These are phyloP conservation scores for Candida vartiovaarae DNA, from an alignment of 805 yeast genomes.

Conservation along the genomic window DNA sequence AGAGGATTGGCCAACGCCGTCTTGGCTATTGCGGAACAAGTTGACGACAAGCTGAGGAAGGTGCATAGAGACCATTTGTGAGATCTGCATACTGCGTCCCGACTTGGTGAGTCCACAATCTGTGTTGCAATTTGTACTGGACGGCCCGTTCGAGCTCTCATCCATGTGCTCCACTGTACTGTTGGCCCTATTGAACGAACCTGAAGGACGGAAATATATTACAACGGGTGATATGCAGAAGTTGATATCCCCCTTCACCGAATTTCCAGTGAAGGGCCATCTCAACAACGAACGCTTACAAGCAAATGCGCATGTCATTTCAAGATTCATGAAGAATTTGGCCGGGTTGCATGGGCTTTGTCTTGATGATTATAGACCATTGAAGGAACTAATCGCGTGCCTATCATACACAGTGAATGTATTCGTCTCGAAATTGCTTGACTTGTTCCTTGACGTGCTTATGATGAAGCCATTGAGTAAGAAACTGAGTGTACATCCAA, in stretches of 20 bases:
- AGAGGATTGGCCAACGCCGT: slow-evolving; percentile 63
- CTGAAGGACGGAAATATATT: slow-evolving; percentile 44
- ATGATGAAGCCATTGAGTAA: slow-evolving; percentile 45
- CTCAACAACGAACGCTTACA: slow-evolving; percentile 49
- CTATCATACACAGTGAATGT: slow-evolving; percentile 50
- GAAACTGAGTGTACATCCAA: slow-evolving; percentile 6
- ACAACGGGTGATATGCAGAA: slow-evolving; percentile 55
- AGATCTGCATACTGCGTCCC: slow-evolving; percentile 40
- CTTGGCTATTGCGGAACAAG: slow-evolving; percentile 51
- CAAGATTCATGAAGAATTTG: slow-evolving; percentile 61
- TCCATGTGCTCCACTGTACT: slow-evolving; percentile 40
- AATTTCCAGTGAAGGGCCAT: slow-evolving; percentile 42
- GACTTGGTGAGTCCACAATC: slow-evolving; percentile 32
- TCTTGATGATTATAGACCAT: slow-evolving; percentile 44
- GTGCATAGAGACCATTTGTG: slow-evolving; percentile 49
- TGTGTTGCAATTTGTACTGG: slow-evolving; percentile 42
- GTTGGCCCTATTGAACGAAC: slow-evolving; percentile 49
- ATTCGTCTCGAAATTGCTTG: slow-evolving; percentile 58
- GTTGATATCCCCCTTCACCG: slow-evolving; percentile 67
- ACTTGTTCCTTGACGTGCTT: slow-evolving; percentile 62
- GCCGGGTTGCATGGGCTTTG: slow-evolving; percentile 68
- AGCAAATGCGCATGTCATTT: slow-evolving; percentile 50
- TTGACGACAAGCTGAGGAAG: slow-evolving; percentile 42
- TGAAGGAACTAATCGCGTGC: slow-evolving; percentile 54
- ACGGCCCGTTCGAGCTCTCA: slow-evolving; percentile 43